Evolutionary conservation across 352 stramenopile genomes (phyloP), one percentile per base, ranked within the genome.

Genomic region (Phytophthora gonapodyides): DNA sequence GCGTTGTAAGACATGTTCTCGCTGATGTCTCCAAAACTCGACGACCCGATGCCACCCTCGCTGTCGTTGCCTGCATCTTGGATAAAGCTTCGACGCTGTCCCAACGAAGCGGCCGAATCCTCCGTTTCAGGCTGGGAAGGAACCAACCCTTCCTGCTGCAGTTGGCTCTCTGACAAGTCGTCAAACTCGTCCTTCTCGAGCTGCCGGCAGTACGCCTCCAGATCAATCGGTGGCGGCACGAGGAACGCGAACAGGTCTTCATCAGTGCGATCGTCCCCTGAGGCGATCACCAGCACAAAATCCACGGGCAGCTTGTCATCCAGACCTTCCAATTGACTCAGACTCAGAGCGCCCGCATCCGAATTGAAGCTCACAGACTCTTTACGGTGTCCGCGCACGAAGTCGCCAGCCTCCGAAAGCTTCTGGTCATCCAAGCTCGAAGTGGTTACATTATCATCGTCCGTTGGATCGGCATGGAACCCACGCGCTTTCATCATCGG

Each of bases 211-310:
- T 93, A 95, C 17, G 80, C 86, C 37, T 91, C 82, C 30, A 95
- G 54, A 62, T 95, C 86, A 37, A 95, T 90, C 24, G 86, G 86
- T 3, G 86, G 84, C 0, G 86, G 86, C 5, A 93, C 84, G 4
- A 95, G 57, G 38, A 89, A 79, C 1, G 80, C 64, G 55, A 95
- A 95, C 46, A 95, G 43, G 59, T 95, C 86, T 73, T 95, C 86
- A 52, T 95, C 86, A 2, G 81, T 93, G 11, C 84, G 80, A 27
- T 92, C 84, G 45, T 95, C 84, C 7, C 86, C 86, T 1, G 86
- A 93, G 0, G 86, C 84, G 36, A 93, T 92, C n/a, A 95, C 81
- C 4, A 95, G 57, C 17, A 95, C 69, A 59, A 93, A 95, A 54
- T 95, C 86, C 13, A 95, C 84, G 15, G 70, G 56, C 2, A 73